Evolutionary conservation across 192 early-diverging fungal genomes (phyloP), one percentile per base, ranked within the genome.

Genomic region (Spizellomyces punctatus): DNA sequence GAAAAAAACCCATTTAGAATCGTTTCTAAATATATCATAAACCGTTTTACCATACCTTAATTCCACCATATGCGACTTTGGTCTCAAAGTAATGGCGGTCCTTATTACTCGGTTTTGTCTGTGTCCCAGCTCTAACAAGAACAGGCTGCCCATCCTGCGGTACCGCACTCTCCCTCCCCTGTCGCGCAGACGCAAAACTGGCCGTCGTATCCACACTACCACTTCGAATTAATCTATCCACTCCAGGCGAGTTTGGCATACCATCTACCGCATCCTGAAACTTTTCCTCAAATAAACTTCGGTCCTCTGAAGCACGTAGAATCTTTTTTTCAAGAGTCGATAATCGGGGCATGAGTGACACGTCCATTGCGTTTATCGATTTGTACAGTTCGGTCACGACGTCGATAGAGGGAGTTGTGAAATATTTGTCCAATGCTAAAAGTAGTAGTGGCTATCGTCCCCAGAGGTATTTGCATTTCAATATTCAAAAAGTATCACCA

Each of bases 341-440:
- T 41, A 98, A 83, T 22, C 81, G 83, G 42, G 96, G 96, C 77
- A 96, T 90, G 48, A 75, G 73, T 12, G 87, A 81, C 14, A 95
- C 79, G 73, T 96, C 92, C 91, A 94, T 92, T 42, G 86, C 81
- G 78, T 96, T 96, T 43, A 94, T 89, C 4, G 93, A 83, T 49
- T 89, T 81, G 77, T 90, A 96, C 8, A 98, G 81, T 44, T 90
- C 83, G 49, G 87, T 91, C 7, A 98, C 78, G 42, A 92, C 89
- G 56, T 85, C 87, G 36, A 91, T 81, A 2, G 87, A 85, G 21
- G 92, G 92, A 56, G 82, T 82, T 56, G 86, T 83, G 77, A 95
- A 95, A 78, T 95, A 98, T 68, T 93, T 92, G 74, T 98, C 94
- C 64, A 98, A 83, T 0, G 95, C 95, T 66, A 95, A 81, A 67